These are phyloP conservation scores for Coniochaeta sp. DNA, from an alignment of 2,329 filamentous ascomycete genomes.

Conservation along the genomic window DNA sequence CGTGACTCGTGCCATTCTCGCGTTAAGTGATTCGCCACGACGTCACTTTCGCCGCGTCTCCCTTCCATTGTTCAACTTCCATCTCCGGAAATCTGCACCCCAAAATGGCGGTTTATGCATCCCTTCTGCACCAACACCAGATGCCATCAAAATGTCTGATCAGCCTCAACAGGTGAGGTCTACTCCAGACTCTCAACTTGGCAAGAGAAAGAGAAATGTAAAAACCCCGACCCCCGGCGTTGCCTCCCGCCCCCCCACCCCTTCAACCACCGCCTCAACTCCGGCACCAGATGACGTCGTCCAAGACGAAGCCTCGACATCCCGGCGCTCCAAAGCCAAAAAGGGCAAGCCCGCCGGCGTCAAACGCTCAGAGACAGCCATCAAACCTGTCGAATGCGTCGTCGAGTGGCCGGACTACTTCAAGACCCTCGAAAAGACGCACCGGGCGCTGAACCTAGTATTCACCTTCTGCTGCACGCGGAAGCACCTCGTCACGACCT, in stretches of 20 bases:
- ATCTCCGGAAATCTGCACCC: neutral
- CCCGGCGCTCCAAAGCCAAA: slow-evolving; percentile 8
- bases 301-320: neutral
- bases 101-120: neutral
- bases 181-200: neutral
- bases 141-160: neutral
- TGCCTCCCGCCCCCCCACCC: neutral
- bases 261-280: neutral
- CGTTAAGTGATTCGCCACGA: slow-evolving; percentile 1
- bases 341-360: slow-evolving; percentile 3
- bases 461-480: slow-evolving; percentile 93
- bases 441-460: slow-evolving; percentile 83
- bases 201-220: neutral
- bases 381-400: slow-evolving; percentile 22
- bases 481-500: slow-evolving; percentile 86
- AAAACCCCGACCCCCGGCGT: neutral
- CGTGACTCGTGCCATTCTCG: slow-evolving; percentile 3
- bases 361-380: neutral
- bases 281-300: neutral
- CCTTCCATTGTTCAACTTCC: neutral
- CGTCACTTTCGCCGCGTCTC: neutral
- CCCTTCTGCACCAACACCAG: neutral
- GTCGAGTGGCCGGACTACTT: slow-evolving; percentile 69
- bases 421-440: slow-evolving; percentile 64
- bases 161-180: neutral